Base-by-base conservation (phyloP, 805 yeast species). In the Saccharomycopsis fermentans region DNA sequence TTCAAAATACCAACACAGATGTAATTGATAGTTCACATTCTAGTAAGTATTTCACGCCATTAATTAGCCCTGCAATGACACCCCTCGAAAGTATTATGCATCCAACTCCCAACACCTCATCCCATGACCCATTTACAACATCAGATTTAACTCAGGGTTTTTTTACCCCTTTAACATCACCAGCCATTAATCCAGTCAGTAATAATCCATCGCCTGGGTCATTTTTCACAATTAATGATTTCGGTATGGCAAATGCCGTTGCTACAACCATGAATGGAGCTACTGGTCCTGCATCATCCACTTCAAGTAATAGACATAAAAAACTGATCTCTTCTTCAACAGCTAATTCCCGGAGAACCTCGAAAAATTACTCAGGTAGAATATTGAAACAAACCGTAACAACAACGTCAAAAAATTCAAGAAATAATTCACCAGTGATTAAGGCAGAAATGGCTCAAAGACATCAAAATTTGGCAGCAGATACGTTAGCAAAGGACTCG, bases 151-250 rank as follows among this genome's bases (percentile, higher is more conserved):
- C 85, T 1, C 84, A 81, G 60, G 81, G 80, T 54, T 80, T 81
- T 6, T 87, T 84, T 70, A 87, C 94, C 1, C 94, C 95, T 0
- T 73, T 87, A 60, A 81, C 85, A 1, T 86, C 92, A 1, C 95
- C 95, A 0, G 84, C 87, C 11, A 86, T 82, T 2, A 81, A 89
- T 3, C 90, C 90, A 1, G 53, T 50, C 21, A 50, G 53, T 24
- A 50, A 32, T 50, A 50, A 50, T 50, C 35, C 53, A 27, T 50
- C 53, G 8, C 50, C 50, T 43, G 50, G 50, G 4, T 43, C 50
- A 4, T 43, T 43, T 43, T 43, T 43, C 6, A 43, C 50, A 4
- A 43, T 43, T 24, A 43, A 21, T 21, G 50, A 43, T 21, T 43
- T 43, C 24, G 24, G 24, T 43, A 43, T 43, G 50, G 50, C 50